A percentile compares a stretch with the other conserved stretches of the same genome.
Evolutionary conservation across 805 yeast genomes (phyloP).

Genomic region (Saturnispora sanitii): DNA sequence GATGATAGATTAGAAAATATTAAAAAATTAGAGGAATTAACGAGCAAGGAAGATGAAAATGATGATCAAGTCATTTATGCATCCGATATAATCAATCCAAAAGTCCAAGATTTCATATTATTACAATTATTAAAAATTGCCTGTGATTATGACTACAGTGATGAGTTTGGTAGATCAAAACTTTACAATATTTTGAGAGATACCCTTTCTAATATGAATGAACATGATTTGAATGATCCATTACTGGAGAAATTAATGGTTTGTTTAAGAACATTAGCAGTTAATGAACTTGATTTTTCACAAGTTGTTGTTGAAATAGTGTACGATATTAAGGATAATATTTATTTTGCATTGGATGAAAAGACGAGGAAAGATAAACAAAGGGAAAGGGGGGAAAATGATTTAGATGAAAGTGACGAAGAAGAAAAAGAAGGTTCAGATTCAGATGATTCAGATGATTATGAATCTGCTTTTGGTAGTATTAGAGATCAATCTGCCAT

Average conservation of each 20-base stretch:
- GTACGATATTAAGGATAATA: slow-evolving; percentile 71
- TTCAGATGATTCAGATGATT: slow-evolving; percentile 14
- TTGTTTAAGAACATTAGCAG: slow-evolving; percentile 61
- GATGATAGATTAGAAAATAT: slow-evolving; percentile 31
- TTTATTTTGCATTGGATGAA: slow-evolving; percentile 26
- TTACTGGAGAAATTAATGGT: slow-evolving; percentile 47
- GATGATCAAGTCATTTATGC: slow-evolving; percentile 12
- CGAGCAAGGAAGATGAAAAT: slow-evolving; percentile 19
- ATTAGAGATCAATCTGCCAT: slow-evolving; percentile 25
- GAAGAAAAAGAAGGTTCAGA: neutral
- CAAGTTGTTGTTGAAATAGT: slow-evolving; percentile 79
- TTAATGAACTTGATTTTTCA: slow-evolving; percentile 75
- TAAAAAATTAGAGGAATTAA: slow-evolving; percentile 6
- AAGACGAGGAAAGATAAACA: neutral
- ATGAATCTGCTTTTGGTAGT: slow-evolving; percentile 24
- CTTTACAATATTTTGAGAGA: slow-evolving; percentile 53
- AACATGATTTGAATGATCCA: slow-evolving; percentile 34
- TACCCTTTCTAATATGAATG: slow-evolving; percentile 44
- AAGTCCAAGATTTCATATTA: slow-evolving; percentile 61
- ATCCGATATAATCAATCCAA: slow-evolving; percentile 35
- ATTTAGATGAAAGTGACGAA: slow-evolving; percentile 14
- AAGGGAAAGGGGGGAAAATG: slow-evolving; percentile 1
- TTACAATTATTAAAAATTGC: slow-evolving; percentile 64
- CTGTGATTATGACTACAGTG: slow-evolving; percentile 71
- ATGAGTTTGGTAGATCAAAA: slow-evolving; percentile 80